These are phyloP conservation scores for Fraxinus xanthoxyloides DNA, from an alignment of 305 asterid species.

Conservation along the genomic window DNA sequence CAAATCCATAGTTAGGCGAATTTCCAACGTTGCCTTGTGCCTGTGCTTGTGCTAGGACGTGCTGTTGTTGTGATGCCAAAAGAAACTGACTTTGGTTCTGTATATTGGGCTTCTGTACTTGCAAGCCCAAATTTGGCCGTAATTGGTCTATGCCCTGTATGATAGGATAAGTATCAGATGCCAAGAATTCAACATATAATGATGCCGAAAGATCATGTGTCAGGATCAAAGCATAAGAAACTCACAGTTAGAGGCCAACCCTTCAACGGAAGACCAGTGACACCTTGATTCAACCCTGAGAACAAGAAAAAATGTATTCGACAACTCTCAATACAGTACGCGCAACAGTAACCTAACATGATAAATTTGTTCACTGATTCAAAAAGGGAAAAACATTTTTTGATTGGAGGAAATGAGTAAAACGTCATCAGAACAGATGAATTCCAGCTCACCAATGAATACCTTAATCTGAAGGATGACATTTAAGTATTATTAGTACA, in stretches of 20 bases:
- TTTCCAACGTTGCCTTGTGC: conserved; percentile 83
- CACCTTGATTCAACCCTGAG: conserved; percentile 91
- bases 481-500: neutral
- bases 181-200: conserved; percentile 19
- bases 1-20: conserved; percentile 69
- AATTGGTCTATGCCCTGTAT: conserved; percentile 85
- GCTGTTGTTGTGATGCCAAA: conserved; percentile 90
- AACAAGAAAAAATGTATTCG: conserved; percentile 12
- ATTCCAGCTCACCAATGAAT: neutral
- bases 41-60: conserved; percentile 89
- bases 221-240: conserved; percentile 24
- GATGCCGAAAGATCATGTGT: neutral
- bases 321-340: conserved; percentile 3
- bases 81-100: conserved; percentile 79
- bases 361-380: neutral
- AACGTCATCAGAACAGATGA: neutral
- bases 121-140: conserved; percentile 87
- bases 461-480: neutral
- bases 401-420: neutral
- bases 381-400: neutral
- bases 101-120: conserved; percentile 79
- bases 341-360: neutral
- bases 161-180: conserved; percentile 21
- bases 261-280: conserved; percentile 83
- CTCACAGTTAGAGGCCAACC: conserved; percentile 99